Percentiles rank a stretch among this genome's conserved stretches.
Evolutionary conservation across 352 stramenopile genomes (phyloP).

Genomic region (Phytopythium helicoides): DNA sequence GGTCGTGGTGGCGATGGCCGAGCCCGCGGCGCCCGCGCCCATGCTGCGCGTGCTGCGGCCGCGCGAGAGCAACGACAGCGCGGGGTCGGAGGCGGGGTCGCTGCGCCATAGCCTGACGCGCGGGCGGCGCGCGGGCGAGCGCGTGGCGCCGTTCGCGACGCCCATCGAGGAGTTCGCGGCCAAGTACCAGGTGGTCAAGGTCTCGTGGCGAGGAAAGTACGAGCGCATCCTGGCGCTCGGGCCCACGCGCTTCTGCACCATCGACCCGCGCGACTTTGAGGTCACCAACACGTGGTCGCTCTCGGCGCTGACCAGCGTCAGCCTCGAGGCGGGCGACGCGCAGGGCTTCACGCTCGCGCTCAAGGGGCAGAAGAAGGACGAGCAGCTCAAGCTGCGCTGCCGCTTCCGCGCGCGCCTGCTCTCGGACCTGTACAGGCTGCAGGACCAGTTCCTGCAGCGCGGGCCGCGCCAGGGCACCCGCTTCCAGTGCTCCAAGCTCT

Average conservation of each 20-base stretch:
- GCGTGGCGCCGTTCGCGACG: slow-evolving; percentile 17
- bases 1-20: background rate
- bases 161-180: slow-evolving; percentile 80
- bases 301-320: slow-evolving; percentile 46
- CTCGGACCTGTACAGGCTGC: slow-evolving; percentile 76
- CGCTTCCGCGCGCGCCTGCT: slow-evolving; percentile 72
- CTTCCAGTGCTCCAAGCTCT: slow-evolving; percentile 68
- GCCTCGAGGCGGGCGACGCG: slow-evolving; percentile 52
- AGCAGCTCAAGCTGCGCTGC: slow-evolving; percentile 78
- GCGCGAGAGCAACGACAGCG: slow-evolving; percentile 5
- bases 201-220: slow-evolving; percentile 85
- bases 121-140: background rate
- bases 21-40: background rate
- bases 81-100: slow-evolving; percentile 7
- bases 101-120: slow-evolving; percentile 7
- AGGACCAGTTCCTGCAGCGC: slow-evolving; percentile 45
- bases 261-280: slow-evolving; percentile 85
- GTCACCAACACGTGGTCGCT: slow-evolving; percentile 87
- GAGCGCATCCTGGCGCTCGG: slow-evolving; percentile 82
- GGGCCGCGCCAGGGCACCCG: slow-evolving; percentile 28
- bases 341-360: slow-evolving; percentile 61
- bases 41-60: background rate
- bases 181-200: slow-evolving; percentile 85
- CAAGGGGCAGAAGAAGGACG: slow-evolving; percentile 79
- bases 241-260: slow-evolving; percentile 80